Evolutionary conservation across 2,329 filamentous ascomycete species (phyloP).

Genomic region (Hymenoscyphus fraxineus): DNA sequence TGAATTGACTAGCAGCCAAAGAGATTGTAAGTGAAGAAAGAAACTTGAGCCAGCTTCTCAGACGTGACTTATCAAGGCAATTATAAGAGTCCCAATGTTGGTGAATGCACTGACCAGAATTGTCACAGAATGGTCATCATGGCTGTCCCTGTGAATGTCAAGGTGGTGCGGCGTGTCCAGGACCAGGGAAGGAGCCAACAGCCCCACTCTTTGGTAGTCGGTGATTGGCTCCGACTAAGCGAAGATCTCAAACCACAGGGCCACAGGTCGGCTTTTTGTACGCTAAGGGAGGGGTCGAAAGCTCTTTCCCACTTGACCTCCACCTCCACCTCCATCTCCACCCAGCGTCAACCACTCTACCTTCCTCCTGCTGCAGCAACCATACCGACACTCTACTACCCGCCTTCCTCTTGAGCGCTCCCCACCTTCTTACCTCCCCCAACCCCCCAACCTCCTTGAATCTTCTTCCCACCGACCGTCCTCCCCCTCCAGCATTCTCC

Average conservation of each 20-base stretch:
- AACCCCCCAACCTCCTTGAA: conserved; percentile 18
- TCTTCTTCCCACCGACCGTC: conserved; percentile 4
- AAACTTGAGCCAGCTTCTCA: too few relatives aligned
- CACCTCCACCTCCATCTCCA: conserved; percentile 2
- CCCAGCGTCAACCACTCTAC: conserved; percentile 2
- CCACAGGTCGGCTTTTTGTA: neutral
- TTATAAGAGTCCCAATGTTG: too few relatives aligned
- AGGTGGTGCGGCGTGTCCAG: neutral
- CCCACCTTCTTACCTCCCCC: conserved; percentile 14
- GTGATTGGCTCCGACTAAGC: too few relatives aligned
- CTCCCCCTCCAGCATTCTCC: neutral
- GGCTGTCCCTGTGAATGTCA: too few relatives aligned
- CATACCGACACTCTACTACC: neutral
- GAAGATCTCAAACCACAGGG: too few relatives aligned
- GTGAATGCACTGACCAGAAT: too few relatives aligned
- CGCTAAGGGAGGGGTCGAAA: neutral
- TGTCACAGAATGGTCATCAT: too few relatives aligned
- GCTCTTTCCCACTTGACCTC: conserved; percentile 5
- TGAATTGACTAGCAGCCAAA: neutral
- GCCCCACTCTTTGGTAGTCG: too few relatives aligned
- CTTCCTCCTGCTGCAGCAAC: conserved; percentile 13
- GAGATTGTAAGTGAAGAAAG: too few relatives aligned
- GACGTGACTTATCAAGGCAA: too few relatives aligned
- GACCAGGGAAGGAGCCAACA: neutral
- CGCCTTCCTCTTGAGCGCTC: neutral